Percentiles rank a stretch among this genome's conserved stretches.
These are phyloP conservation scores for Brassica cretica DNA, from an alignment of 345 rosid genomes.

Conservation along the genomic window DNA sequence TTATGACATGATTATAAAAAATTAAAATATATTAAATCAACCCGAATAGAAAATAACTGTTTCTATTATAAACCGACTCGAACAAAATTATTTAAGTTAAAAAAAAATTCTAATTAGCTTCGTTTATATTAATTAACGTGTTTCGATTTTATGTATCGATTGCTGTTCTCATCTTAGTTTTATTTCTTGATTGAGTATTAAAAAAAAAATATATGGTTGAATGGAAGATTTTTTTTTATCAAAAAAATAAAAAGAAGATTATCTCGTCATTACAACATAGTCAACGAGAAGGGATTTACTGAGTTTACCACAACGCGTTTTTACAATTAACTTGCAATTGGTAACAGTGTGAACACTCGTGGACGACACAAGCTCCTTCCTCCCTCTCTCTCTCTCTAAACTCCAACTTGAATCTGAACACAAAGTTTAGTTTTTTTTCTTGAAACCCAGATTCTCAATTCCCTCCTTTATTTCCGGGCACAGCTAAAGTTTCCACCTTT, in stretches of 20 bases:
- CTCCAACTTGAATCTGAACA: constrained; percentile 40
- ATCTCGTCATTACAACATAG: constrained; percentile 15
- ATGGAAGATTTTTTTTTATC: too few species aligned
- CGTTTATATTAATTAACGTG: too few species aligned
- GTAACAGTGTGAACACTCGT: constrained; percentile 37
- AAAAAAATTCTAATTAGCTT: too few species aligned
- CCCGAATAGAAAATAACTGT: too few species aligned
- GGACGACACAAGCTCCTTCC: constrained; percentile 34
- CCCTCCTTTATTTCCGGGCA: constrained; percentile 20
- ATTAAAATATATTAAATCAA: too few species aligned
- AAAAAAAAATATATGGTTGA: too few species aligned
- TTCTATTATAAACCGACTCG: too few species aligned
- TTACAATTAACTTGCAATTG: neutral
- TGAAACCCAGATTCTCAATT: constrained; percentile 36
- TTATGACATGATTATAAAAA: too few species aligned
- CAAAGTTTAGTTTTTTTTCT: constrained; percentile 25
- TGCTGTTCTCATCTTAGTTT: too few species aligned
- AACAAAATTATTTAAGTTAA: too few species aligned
- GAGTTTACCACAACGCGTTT: neutral
- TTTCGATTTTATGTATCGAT: too few species aligned
- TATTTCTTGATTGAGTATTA: too few species aligned
- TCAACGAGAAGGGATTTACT: neutral
- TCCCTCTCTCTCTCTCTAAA: constrained; percentile 21
- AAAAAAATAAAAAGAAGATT: neutral
- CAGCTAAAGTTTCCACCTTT: constrained; percentile 6